phyloP scores from a whole-genome alignment of 78 protist genomes.

The Cavenderia fasciculata region DNA sequence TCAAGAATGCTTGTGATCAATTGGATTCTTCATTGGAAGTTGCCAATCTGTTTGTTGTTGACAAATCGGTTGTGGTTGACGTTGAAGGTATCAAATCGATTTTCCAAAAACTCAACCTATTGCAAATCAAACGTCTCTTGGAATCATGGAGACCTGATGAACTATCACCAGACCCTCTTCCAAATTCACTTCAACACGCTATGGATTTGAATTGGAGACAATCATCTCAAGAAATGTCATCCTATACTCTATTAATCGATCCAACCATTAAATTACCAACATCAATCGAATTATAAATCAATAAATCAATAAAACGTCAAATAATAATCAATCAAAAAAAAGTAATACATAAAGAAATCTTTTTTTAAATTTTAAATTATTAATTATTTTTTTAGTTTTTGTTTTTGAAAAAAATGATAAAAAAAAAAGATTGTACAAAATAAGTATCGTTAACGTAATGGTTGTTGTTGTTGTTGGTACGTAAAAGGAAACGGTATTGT shows the following conservation, averaged over 20 bases:
- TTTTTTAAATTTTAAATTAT: no score
- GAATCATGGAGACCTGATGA: constrained; percentile 71
- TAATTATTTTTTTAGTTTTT: no score
- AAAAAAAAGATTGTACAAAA: no score
- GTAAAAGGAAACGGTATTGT: no score
- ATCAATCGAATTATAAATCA: no score
- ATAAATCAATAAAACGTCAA: no score
- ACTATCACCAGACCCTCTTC: constrained; percentile 75
- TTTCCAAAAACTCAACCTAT: constrained; percentile 69
- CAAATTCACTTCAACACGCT: constrained; percentile 30
- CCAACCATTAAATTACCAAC: constrained; percentile 45
- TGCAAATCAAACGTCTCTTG: constrained; percentile 62
- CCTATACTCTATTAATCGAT: constrained; percentile 36
- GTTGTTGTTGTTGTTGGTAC: no score
- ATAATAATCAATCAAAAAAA: no score
- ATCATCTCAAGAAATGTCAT: background rate
- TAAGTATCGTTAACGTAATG: no score
- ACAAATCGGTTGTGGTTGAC: constrained; percentile 69
- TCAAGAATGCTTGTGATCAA: constrained; percentile 47
- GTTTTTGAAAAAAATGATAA: no score
- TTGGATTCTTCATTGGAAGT: constrained; percentile 68
- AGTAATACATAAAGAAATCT: no score
- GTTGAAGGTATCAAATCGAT: constrained; percentile 71
- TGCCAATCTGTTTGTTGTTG: constrained; percentile 70
- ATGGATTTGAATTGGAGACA: constrained; percentile 50